Evolutionary conservation across 139 green algal species (phyloP), one percentile per base, ranked within the genome.

Genomic region (Chlamydomonas applanata): DNA sequence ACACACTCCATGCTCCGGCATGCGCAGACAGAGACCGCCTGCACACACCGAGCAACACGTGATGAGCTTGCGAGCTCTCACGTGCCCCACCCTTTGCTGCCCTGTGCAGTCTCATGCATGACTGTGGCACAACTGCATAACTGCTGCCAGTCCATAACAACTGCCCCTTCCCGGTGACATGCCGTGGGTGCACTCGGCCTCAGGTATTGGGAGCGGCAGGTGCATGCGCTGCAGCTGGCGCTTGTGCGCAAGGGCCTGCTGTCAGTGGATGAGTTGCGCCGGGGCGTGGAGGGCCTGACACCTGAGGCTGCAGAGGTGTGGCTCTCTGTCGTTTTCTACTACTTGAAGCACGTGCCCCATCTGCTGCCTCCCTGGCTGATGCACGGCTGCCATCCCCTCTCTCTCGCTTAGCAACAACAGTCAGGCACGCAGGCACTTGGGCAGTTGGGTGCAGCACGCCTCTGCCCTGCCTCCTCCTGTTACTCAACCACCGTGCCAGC

Each of bases 211-310:
- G 77, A 82, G 56, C 71, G 71, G 0, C 44, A 75, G 33, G 72
- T 44, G 25, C 73, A 84, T 66, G 80, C 70, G 22, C 29, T 82
- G 49, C 45, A 76, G 20, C 67, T 66, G 70, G 22, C 76, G 27
- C 40, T 82, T 30, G 57, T 59, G 30, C 36, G 63, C 32, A 79
- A 82, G 59, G 71, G 75, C 2, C 59, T 80, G 35, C 44, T 77
- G 57, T 72, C 59, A 2, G 40, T 86, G 25, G 80, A 86, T 63
- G 80, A 86, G 72, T 52, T 80, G n/a, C 45, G 80, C 7, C 59
- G 80, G 9, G 72, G 52, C 1, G 53, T 65, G 34, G 80, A 86
- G 60, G 72, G 30, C 11, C 60, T 86, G 60, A 64, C 77, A 44
- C 64, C 52, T 5, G 45, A 59, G 29, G 16, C 20, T n/a, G 54